Conservation (phyloP, 2,329 filamentous ascomycete species). For the Akanthomyces dipterigenus region DNA sequence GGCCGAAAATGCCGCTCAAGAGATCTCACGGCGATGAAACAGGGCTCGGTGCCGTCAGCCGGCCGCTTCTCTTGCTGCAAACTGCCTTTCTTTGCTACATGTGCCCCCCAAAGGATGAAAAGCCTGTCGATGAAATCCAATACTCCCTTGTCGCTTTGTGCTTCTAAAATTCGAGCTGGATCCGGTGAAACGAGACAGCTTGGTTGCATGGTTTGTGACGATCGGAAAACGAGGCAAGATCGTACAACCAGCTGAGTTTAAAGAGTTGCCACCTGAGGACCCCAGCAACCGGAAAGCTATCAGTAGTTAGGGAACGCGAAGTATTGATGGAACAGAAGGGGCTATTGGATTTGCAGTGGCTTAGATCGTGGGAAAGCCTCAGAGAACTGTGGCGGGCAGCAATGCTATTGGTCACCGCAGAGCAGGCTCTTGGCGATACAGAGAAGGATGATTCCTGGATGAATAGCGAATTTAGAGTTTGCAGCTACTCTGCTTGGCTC, state of each 20-base stretch:
- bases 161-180: background rate
- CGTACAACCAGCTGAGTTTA: background rate
- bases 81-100: background rate
- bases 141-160: background rate
- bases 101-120: background rate
- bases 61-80: background rate
- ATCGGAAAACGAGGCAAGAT: background rate
- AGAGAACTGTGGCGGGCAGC: background rate
- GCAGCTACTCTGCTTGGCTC: background rate
- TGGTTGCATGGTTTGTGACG: background rate
- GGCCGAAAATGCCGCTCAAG: background rate
- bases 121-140: background rate
- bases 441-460: background rate
- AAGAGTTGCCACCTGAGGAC: background rate
- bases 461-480: background rate
- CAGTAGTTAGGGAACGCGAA: background rate
- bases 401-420: background rate
- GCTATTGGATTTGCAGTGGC: background rate
- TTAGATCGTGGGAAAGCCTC: background rate
- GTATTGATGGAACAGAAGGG: background rate
- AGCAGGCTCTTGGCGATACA: background rate
- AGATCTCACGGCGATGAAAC: background rate
- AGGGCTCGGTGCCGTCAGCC: background rate
- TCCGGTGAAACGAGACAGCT: background rate
- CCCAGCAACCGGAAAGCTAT: background rate